phyloP scores from a whole-genome alignment of 1,284 basidiomycete genomes.

The Erythrobasidium hasegawianum region DNA sequence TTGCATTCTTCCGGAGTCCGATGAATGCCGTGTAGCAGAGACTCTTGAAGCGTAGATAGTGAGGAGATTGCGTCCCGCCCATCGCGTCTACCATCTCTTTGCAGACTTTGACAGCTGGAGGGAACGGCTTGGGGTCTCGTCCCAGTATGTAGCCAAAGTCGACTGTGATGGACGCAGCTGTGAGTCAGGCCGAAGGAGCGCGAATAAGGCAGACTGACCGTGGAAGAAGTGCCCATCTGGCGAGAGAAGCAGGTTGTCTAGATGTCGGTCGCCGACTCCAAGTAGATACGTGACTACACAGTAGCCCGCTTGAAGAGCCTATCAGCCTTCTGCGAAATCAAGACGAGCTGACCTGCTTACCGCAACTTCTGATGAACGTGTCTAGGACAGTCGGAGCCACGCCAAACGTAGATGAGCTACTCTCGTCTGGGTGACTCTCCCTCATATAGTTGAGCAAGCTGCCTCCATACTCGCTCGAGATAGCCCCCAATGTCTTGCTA shows the following conservation, averaged over 20 bases:
- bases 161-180: constrained; percentile 71
- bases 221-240: constrained; percentile 72
- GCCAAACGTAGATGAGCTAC: constrained; percentile 84
- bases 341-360: too few relatives aligned
- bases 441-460: constrained; percentile 84
- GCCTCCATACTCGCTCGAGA: constrained; percentile 82
- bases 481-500: constrained; percentile 89
- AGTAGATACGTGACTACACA: constrained; percentile 96
- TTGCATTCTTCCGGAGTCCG: constrained; percentile 92
- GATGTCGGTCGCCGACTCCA: constrained; percentile 93
- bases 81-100: constrained; percentile 99
- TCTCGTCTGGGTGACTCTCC: constrained; percentile 80
- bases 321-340: too few relatives aligned
- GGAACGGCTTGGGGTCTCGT: constrained; percentile 95
- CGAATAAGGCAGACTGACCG: constrained; percentile 38
- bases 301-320: constrained; percentile 72
- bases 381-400: constrained; percentile 90
- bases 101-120: constrained; percentile 96
- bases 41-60: constrained; percentile 91
- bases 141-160: constrained; percentile 99
- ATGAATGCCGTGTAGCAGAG: constrained; percentile 96
- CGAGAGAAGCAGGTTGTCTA: constrained; percentile 89
- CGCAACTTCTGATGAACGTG: constrained; percentile 94
- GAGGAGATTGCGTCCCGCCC: constrained; percentile 88
- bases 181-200: constrained; percentile 4